These are phyloP conservation scores for Neofusicoccum umdonicola DNA, from an alignment of 2,329 filamentous ascomycete species.

Conservation along the genomic window DNA sequence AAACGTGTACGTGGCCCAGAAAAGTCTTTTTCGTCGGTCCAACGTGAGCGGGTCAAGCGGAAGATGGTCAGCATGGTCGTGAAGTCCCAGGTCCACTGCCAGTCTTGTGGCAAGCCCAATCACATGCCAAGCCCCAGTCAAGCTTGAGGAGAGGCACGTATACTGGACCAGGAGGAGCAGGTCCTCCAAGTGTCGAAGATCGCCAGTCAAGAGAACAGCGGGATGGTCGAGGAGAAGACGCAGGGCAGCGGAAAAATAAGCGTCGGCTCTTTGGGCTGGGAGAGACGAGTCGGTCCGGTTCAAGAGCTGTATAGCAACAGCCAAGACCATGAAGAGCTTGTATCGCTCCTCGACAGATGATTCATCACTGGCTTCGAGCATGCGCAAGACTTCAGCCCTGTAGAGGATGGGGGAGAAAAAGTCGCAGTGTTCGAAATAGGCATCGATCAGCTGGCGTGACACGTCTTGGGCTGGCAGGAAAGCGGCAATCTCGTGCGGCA, in stretches of 20 bases:
- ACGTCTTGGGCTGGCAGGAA: neutral
- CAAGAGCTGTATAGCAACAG: neutral
- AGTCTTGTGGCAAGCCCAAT: neutral
- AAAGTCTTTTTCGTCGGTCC: neutral
- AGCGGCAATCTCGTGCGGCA: neutral
- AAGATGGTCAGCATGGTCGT: neutral
- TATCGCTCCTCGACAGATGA: neutral
- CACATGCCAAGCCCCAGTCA: neutral
- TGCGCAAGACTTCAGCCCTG: neutral
- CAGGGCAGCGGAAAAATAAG: neutral
- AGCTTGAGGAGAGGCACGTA: neutral
- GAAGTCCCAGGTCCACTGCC: neutral
- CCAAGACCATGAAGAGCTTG: neutral
- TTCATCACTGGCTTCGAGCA: neutral
- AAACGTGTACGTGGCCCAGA: neutral
- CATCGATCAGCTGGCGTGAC: neutral
- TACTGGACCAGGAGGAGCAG: neutral
- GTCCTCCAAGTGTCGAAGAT: neutral
- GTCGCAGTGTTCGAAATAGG: neutral
- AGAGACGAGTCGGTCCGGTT: neutral
- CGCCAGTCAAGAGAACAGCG: neutral
- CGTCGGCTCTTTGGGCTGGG: neutral
- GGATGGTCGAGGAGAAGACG: neutral
- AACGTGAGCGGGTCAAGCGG: neutral
- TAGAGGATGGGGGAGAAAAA: neutral